Evolutionary conservation across 1,139 yeast genomes (phyloP).

Genomic region (Candida anutae): DNA sequence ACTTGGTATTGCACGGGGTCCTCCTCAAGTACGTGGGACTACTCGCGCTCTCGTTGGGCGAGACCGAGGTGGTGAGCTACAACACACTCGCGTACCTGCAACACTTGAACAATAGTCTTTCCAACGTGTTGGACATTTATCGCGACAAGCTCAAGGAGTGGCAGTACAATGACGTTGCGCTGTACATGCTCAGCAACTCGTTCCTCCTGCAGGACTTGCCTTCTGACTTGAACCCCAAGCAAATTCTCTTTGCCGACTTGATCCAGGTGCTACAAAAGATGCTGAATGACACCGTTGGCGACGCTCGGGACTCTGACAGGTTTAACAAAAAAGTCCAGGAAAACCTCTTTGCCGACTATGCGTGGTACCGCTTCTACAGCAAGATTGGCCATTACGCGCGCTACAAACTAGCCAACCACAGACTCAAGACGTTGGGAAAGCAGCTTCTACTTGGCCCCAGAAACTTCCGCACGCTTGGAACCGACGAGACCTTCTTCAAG

Average conservation of each 20-base stretch:
- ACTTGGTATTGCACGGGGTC: slow-evolving; percentile 28
- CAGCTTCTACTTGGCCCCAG: slow-evolving; percentile 17
- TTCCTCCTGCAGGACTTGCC: slow-evolving; percentile 17
- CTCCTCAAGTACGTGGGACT: slow-evolving; percentile 33
- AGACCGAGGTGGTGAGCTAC: slow-evolving; percentile 35
- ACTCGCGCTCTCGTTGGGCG: slow-evolving; percentile 29
- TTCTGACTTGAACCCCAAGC: slow-evolving; percentile 8
- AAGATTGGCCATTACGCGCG: slow-evolving; percentile 54
- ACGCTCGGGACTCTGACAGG: slow-evolving; percentile 23
- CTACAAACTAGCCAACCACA: slow-evolving; percentile 47
- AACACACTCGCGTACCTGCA: slow-evolving; percentile 18
- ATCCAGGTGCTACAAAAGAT: slow-evolving; percentile 10
- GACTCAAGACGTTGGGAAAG: slow-evolving; percentile 43
- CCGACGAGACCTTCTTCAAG: slow-evolving; percentile 11
- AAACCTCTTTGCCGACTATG: slow-evolving; percentile 50
- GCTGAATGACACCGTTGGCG: slow-evolving; percentile 19
- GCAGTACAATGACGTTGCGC: slow-evolving; percentile 15
- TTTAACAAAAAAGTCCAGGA: slow-evolving; percentile 34
- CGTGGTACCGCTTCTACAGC: slow-evolving; percentile 58
- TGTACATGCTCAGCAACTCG: slow-evolving; percentile 14
- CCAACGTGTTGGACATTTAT: slow-evolving; percentile 10
- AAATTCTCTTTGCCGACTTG: slow-evolving; percentile 13
- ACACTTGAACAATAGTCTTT: slow-evolving; percentile 13
- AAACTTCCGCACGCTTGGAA: slow-evolving; percentile 17
- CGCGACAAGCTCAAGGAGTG: slow-evolving; percentile 12